Evolutionary conservation across 2,329 filamentous ascomycete genomes (phyloP), one percentile per base, ranked within the genome.

Genomic region (Phialocephala subalpina): DNA sequence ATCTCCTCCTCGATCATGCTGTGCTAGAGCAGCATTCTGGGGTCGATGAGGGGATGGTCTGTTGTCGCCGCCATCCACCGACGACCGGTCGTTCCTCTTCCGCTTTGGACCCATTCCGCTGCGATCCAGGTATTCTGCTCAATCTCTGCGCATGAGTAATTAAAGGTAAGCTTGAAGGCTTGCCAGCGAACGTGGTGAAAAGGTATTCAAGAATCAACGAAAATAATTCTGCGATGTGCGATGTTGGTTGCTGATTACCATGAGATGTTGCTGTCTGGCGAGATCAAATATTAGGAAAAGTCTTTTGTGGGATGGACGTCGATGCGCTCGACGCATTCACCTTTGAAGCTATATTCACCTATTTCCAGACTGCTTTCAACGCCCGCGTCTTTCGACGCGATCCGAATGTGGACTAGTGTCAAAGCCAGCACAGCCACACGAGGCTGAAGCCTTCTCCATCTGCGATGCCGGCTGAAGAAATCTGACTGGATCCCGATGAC

Each of bases 41-140:
- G 88, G 87, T 38, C 87, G 86, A 77, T 90, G 87, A 60, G 89
- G 88, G 59, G 88, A 85, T 22, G 87, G 87, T 67, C 88, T 82
- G 63, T 79, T 81, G 57, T 81, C 81, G 60, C 74, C 67, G 80
- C 77, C 78, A 70, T 85, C 77, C 36, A 74, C 71, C 27, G 77
- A 76, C 27, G 73, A 60, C 40, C 76, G 73, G 18, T 78, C 76
- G 45, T 72, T 72, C 67, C 77, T 75, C 74, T 78, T 79, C 61
- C 77, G 73, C 72, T 77, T 77, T 47, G 75, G 75, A 66, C 73
- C 71, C 76, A 77, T 77, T 69, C 69, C 67, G 63, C 70, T 65
- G 69, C 64, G 38, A 66, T 71, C 55, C 66, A 45, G 53, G 65
- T 60, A 61, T 53, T 58, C 53, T 52, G 36, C 56, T 70, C 67